Evolutionary conservation across 2,329 filamentous ascomycete species (phyloP).

Genomic region (Leptographium galeiforme): DNA sequence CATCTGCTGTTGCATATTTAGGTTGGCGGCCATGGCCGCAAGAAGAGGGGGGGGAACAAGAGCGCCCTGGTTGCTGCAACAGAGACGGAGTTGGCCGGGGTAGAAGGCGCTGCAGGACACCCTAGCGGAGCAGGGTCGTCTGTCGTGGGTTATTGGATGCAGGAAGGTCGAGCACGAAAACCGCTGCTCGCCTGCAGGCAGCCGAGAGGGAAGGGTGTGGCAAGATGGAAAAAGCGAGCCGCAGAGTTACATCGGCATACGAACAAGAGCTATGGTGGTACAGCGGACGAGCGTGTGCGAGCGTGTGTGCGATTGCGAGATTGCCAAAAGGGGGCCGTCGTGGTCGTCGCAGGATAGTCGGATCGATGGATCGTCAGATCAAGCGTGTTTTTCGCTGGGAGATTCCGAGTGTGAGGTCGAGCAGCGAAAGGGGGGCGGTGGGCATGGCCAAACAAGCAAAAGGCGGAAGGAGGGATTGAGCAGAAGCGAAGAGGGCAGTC

Average conservation of each 20-base stretch:
- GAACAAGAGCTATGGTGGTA: neutral
- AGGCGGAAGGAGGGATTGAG: neutral
- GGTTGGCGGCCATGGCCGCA: slow-evolving; percentile 47
- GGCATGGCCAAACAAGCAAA: neutral
- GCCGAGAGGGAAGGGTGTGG: neutral
- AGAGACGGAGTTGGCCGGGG: neutral
- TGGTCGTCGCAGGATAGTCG: neutral
- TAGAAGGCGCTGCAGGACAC: neutral
- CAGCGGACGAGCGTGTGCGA: neutral
- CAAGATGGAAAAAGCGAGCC: neutral
- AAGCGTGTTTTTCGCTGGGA: neutral
- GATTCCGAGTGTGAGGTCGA: neutral
- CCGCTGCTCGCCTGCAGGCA: slow-evolving; percentile 1
- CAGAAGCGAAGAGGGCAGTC: neutral
- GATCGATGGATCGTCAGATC: neutral
- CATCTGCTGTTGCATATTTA: slow-evolving; percentile 35
- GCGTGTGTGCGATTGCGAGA: neutral
- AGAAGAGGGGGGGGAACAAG: neutral
- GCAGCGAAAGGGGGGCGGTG: neutral
- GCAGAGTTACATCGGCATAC: slow-evolving; percentile 1
- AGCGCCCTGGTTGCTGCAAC: neutral
- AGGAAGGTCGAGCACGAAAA: neutral
- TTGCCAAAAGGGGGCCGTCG: neutral
- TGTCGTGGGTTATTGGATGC: no score
- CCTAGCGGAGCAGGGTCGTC: no score